Percentiles rank a stretch among this genome's conserved stretches.
phyloP scores from a whole-genome alignment of 75 land plant genomes.

The Sequoia sempervirens region DNA sequence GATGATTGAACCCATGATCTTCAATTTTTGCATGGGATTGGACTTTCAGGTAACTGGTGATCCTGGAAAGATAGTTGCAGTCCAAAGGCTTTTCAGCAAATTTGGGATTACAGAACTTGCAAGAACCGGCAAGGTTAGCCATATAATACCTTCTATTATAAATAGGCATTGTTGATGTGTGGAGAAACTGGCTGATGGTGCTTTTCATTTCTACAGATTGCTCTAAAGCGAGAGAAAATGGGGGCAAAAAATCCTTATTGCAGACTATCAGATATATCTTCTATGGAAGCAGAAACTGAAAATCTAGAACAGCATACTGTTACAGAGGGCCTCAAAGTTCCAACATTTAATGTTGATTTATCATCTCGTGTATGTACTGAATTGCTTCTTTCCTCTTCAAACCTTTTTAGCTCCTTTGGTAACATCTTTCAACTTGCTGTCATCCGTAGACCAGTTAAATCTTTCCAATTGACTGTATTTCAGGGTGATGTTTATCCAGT shows the following conservation, averaged over 20 bases:
- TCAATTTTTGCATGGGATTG: background rate
- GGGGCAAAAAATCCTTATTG: slow-evolving; percentile 67
- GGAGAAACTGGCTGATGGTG: background rate
- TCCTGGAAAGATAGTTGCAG: slow-evolving; percentile 91
- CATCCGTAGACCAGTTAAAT: background rate
- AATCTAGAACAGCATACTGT: slow-evolving; percentile 15
- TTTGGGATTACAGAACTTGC: slow-evolving; percentile 96
- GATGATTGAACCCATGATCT: background rate
- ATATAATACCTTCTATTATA: background rate
- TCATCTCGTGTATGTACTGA: slow-evolving; percentile 29
- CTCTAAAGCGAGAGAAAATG: slow-evolving; percentile 79
- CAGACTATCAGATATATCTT: slow-evolving; percentile 65
- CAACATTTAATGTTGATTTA: slow-evolving; percentile 12
- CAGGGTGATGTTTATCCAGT: slow-evolving; percentile 99
- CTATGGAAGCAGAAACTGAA: slow-evolving; percentile 57
- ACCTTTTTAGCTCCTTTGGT: background rate
- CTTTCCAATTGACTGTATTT: slow-evolving; percentile 2
- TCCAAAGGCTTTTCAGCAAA: slow-evolving; percentile 64
- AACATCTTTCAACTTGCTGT: background rate
- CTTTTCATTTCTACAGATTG: slow-evolving; percentile 49
- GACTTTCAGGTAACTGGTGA: slow-evolving; percentile 85
- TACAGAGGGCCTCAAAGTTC: background rate
- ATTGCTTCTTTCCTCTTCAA: background rate
- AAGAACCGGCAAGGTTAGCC: slow-evolving; percentile 88
- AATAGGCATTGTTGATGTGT: background rate